Conservation (phyloP, 768 basidiomycete species). For the Rhizopogon rudus region DNA sequence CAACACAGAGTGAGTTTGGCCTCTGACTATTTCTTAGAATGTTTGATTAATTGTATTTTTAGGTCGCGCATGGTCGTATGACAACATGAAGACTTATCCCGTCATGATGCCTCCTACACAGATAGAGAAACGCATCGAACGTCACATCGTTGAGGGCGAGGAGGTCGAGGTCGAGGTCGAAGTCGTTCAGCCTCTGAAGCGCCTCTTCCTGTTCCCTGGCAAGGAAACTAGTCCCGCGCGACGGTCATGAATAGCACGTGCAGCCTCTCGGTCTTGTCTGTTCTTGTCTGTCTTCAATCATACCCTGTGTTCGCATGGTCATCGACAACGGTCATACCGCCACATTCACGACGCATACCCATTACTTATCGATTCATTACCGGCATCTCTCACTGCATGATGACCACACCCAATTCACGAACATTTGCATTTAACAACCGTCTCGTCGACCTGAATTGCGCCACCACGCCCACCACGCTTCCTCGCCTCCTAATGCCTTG, state of each 20-base stretch:
- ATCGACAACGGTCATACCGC: constrained; percentile 25
- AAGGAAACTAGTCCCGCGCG: constrained; percentile 29
- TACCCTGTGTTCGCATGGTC: constrained; percentile 24
- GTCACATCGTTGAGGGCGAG: constrained; percentile 43
- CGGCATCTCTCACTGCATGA: constrained; percentile 12
- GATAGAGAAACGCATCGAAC: constrained; percentile 48
- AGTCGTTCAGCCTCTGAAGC: constrained; percentile 50
- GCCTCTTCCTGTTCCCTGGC: constrained; percentile 65
- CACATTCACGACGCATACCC: constrained; percentile 28
- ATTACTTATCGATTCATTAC: constrained; percentile 29
- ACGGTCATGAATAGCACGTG: constrained; percentile 20
- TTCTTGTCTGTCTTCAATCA: constrained; percentile 10
- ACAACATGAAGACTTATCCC: constrained; percentile 65
- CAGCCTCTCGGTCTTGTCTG: constrained; percentile 1
- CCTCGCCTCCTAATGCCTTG: constrained; percentile 12
- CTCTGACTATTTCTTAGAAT: background rate
- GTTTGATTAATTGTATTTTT: constrained; percentile 3
- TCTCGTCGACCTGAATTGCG: constrained; percentile 29
- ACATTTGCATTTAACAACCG: constrained; percentile 23
- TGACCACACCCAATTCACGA: constrained; percentile 19
- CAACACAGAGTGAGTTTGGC: constrained; percentile 45
- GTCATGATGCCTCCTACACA: constrained; percentile 44
- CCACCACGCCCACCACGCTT: constrained; percentile 15
- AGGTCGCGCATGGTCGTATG: constrained; percentile 77
- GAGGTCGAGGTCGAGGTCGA: constrained; percentile 53